These are phyloP conservation scores for Stagonosporopsis rhizophila DNA, from an alignment of 2,329 filamentous ascomycete genomes.

Conservation along the genomic window DNA sequence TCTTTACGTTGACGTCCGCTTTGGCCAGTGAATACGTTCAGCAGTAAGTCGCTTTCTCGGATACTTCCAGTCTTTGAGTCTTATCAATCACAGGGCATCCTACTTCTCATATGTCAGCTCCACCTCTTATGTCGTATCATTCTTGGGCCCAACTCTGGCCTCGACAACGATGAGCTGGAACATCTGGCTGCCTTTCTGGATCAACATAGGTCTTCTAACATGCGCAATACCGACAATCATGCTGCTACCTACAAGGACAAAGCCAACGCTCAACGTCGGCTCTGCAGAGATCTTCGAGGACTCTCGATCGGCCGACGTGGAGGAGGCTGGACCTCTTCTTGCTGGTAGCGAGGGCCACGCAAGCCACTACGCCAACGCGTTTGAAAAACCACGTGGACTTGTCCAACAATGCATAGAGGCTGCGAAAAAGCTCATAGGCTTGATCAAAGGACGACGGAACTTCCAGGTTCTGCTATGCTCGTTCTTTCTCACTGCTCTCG, in stretches of 20 bases:
- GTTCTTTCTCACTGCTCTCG: constrained; percentile 47
- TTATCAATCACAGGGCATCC: constrained; percentile 34
- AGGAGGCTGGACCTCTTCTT: constrained; percentile 37
- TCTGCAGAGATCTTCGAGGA: not conserved
- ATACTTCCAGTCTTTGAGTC: not conserved
- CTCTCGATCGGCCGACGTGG: not conserved
- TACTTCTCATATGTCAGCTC: constrained; percentile 48
- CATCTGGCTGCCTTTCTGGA: constrained; percentile 48
- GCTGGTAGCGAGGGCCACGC: constrained; percentile 13
- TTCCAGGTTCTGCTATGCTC: constrained; percentile 45
- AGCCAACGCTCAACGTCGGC: not conserved
- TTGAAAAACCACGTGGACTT: constrained; percentile 27
- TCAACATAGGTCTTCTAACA: constrained; percentile 39
- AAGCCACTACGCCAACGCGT: constrained; percentile 31
- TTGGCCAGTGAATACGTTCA: constrained; percentile 43
- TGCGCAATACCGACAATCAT: constrained; percentile 37
- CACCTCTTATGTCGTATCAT: constrained; percentile 44
- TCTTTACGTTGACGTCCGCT: constrained; percentile 44
- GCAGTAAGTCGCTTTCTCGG: constrained; percentile 24
- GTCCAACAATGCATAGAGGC: constrained; percentile 26
- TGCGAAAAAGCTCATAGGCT: constrained; percentile 23
- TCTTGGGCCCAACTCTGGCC: constrained; percentile 46
- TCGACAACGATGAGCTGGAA: constrained; percentile 44
- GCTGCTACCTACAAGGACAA: constrained; percentile 21
- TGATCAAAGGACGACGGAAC: constrained; percentile 38